Evolutionary conservation across 108 stramenopile species (phyloP).

Genomic region (Hondaea fermentalgiana): DNA sequence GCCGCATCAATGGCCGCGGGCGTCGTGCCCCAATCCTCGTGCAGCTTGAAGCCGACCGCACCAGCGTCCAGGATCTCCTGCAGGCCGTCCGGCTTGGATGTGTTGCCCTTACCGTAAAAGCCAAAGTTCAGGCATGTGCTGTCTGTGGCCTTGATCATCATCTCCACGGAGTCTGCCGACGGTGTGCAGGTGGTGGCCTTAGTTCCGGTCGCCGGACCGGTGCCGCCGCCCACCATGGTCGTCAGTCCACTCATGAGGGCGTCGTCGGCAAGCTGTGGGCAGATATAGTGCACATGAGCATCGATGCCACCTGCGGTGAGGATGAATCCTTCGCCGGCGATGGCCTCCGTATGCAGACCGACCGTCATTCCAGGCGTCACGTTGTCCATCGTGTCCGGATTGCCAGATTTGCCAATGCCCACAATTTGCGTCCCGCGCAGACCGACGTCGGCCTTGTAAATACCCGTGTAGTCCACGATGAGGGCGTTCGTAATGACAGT

Average conservation of each 20-base stretch:
- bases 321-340: slow-evolving; percentile 91
- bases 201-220: slow-evolving; percentile 85
- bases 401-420: slow-evolving; percentile 94
- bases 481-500: slow-evolving; percentile 90
- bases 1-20: slow-evolving; percentile 85
- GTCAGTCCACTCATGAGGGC: slow-evolving; percentile 84
- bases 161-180: slow-evolving; percentile 75
- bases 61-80: slow-evolving; percentile 57
- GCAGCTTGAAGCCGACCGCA: slow-evolving; percentile 87
- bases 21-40: slow-evolving; percentile 99
- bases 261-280: slow-evolving; percentile 88
- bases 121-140: slow-evolving; percentile 83
- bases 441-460: slow-evolving; percentile 87
- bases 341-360: slow-evolving; percentile 87
- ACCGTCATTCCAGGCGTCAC: slow-evolving; percentile 72
- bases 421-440: slow-evolving; percentile 79
- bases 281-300: slow-evolving; percentile 93
- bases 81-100: slow-evolving; percentile 56
- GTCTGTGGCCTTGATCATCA: slow-evolving; percentile 92
- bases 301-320: slow-evolving; percentile 91
- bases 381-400: slow-evolving; percentile 86
- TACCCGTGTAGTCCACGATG: slow-evolving; percentile 76
- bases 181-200: slow-evolving; percentile 94
- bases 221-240: slow-evolving; percentile 88
- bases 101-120: slow-evolving; percentile 92